These are phyloP conservation scores for Lyophyllum shimeji DNA, from an alignment of 768 basidiomycete genomes.

Conservation along the genomic window DNA sequence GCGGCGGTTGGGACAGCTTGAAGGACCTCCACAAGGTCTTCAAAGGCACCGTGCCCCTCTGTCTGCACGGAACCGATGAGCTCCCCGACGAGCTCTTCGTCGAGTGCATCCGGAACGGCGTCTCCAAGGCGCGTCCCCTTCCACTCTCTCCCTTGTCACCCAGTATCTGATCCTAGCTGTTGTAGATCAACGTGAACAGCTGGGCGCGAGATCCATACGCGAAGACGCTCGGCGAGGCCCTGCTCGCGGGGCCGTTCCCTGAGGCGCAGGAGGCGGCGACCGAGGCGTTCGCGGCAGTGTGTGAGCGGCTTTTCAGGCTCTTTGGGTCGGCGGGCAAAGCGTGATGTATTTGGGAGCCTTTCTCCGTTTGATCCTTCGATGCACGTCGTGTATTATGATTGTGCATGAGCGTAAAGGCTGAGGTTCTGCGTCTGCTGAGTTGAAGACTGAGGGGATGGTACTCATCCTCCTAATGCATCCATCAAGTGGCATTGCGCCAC, in stretches of 20 bases:
- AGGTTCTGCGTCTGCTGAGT: no score
- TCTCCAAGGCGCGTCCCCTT: conserved; percentile 34
- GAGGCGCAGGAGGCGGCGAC: conserved; percentile 46
- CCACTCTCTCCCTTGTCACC: not conserved
- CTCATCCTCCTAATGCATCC: no score
- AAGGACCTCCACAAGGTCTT: conserved; percentile 35
- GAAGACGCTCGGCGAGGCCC: conserved; percentile 28
- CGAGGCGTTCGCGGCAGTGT: conserved; percentile 38
- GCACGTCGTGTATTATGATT: no score
- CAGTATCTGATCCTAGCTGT: not conserved
- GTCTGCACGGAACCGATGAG: conserved; percentile 46
- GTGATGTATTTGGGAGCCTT: conserved; percentile 1
- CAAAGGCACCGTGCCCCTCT: conserved; percentile 34
- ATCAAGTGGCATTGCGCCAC: no score
- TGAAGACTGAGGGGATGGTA: no score
- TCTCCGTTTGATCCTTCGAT: no score
- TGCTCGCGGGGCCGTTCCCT: conserved; percentile 39
- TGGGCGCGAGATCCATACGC: conserved; percentile 47
- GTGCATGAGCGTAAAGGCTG: no score
- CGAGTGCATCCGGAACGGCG: conserved; percentile 44
- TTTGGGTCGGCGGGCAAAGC: conserved; percentile 44
- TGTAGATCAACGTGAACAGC: conserved; percentile 45
- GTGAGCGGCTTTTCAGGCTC: conserved; percentile 39
- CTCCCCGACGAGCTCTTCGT: conserved; percentile 43
- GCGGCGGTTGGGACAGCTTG: no score